Percentiles rank a stretch among this genome's conserved stretches.
Conservation (phyloP, 441 rosid species). For the Theobroma grandiflorum region DNA sequence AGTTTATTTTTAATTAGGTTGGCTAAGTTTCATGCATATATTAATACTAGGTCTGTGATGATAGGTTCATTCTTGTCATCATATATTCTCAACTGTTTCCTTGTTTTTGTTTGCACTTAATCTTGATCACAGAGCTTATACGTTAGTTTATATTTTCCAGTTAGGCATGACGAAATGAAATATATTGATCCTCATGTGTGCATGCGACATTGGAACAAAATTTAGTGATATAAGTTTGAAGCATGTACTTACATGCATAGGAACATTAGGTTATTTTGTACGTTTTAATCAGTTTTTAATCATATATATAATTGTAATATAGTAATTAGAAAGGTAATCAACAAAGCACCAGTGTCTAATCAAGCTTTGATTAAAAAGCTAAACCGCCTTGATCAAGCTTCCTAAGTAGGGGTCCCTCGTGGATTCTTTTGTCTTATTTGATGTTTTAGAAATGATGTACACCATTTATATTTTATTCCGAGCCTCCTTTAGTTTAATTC, state of each 20-base stretch:
- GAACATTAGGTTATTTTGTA: not conserved
- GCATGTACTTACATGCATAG: not conserved
- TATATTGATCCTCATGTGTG: not conserved
- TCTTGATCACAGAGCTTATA: not conserved
- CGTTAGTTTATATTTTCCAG: not conserved
- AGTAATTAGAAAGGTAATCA: not conserved
- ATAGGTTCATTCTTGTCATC: not conserved
- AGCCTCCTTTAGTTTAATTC: not conserved
- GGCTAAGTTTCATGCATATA: not conserved
- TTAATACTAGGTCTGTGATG: not conserved
- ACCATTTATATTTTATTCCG: not conserved
- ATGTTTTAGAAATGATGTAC: constrained; percentile 6
- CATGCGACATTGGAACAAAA: not conserved
- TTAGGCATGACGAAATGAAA: not conserved
- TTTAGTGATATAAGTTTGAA: not conserved
- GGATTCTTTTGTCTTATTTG: constrained; percentile 31
- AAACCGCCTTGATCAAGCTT: not conserved
- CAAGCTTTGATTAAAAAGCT: not conserved
- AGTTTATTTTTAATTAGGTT: not conserved
- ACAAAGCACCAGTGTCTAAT: constrained; percentile 1
- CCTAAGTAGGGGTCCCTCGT: not conserved
- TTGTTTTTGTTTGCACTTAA: not conserved
- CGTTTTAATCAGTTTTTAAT: not conserved
- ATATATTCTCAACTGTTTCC: not conserved
- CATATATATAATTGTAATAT: not conserved